phyloP scores from a whole-genome alignment of 2,329 filamentous ascomycete species.

The Aspergillus hortae region DNA sequence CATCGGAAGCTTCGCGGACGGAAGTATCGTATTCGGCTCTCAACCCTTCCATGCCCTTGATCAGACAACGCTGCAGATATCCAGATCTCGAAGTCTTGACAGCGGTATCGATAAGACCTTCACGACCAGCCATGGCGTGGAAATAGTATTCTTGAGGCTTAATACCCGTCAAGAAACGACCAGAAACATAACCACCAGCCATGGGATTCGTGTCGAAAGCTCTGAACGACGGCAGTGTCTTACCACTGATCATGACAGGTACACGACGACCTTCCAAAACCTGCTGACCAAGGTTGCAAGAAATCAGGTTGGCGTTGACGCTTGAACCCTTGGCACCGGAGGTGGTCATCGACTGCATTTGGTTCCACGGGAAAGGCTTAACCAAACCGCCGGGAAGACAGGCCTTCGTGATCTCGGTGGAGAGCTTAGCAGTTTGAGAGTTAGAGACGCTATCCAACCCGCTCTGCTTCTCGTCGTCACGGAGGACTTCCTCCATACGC shows the following conservation, averaged over 20 bases:
- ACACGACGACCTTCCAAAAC: slow-evolving; percentile 93
- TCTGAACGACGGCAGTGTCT: slow-evolving; percentile 89
- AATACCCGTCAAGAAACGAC: slow-evolving; percentile 96
- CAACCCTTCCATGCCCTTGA: slow-evolving; percentile 97
- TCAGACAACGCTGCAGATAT: slow-evolving; percentile 92
- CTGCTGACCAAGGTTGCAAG: slow-evolving; percentile 94
- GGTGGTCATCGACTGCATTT: slow-evolving; percentile 98
- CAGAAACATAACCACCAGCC: slow-evolving; percentile 89
- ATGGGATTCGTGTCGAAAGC: slow-evolving; percentile 85
- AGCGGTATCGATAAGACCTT: slow-evolving; percentile 97
- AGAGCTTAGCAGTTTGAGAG: slow-evolving; percentile 64
- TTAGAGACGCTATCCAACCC: slow-evolving; percentile 89
- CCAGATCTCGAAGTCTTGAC: slow-evolving; percentile 97
- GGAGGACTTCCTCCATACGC: slow-evolving; percentile 82
- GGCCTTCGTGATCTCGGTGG: slow-evolving; percentile 69
- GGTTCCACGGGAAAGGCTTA: slow-evolving; percentile 92
- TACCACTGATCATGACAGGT: slow-evolving; percentile 95
- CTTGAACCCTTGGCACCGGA: slow-evolving; percentile 90
- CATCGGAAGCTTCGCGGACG: slow-evolving; percentile 82
- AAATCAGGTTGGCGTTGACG: slow-evolving; percentile 97
- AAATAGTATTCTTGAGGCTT: slow-evolving; percentile 98
- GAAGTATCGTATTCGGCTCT: slow-evolving; percentile 90
- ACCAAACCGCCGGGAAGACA: slow-evolving; percentile 80
- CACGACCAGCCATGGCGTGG: slow-evolving; percentile 98
- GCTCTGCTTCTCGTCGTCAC: slow-evolving; percentile 86